Conservation (phyloP, 1,284 basidiomycete species). For the Ceratobasidium papillatum region DNA sequence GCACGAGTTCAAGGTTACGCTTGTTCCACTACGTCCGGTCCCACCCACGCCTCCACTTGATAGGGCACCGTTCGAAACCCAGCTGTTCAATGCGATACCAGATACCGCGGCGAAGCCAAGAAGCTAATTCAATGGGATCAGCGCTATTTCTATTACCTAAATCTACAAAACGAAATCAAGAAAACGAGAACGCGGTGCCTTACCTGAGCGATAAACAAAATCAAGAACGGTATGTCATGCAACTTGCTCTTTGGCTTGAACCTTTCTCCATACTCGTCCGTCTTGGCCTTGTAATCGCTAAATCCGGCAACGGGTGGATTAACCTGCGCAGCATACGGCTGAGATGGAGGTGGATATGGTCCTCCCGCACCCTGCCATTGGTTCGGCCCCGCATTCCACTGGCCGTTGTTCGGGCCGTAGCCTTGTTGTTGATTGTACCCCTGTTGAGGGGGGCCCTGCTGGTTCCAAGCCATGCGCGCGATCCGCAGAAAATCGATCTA, state of each 20-base stretch:
- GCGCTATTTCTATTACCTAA: neutral
- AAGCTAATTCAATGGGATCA: constrained; percentile 55
- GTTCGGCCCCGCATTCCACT: constrained; percentile 38
- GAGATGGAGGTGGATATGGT: constrained; percentile 27
- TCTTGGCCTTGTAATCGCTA: constrained; percentile 38
- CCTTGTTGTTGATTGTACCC: constrained; percentile 23
- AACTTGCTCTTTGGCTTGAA: constrained; percentile 50
- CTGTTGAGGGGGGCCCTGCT: constrained; percentile 24
- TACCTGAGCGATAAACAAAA: constrained; percentile 75
- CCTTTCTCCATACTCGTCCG: constrained; percentile 34
- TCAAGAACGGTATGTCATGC: constrained; percentile 75
- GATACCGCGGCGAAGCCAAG: constrained; percentile 74
- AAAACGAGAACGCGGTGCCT: constrained; percentile 42
- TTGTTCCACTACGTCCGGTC: constrained; percentile 55
- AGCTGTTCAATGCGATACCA: constrained; percentile 69
- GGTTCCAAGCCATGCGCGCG: constrained; percentile 28
- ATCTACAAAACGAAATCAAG: too few relatives aligned
- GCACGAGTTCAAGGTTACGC: constrained; percentile 68
- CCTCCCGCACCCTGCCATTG: constrained; percentile 38
- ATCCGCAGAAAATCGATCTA: neutral
- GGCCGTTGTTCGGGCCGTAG: constrained; percentile 31
- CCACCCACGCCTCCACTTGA: constrained; percentile 68
- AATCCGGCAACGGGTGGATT: constrained; percentile 30
- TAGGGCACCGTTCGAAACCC: constrained; percentile 70
- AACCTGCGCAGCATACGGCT: constrained; percentile 27